Evolutionary conservation across 805 yeast genomes (phyloP).

Genomic region (Schizosaccharomyces osmophilus): DNA sequence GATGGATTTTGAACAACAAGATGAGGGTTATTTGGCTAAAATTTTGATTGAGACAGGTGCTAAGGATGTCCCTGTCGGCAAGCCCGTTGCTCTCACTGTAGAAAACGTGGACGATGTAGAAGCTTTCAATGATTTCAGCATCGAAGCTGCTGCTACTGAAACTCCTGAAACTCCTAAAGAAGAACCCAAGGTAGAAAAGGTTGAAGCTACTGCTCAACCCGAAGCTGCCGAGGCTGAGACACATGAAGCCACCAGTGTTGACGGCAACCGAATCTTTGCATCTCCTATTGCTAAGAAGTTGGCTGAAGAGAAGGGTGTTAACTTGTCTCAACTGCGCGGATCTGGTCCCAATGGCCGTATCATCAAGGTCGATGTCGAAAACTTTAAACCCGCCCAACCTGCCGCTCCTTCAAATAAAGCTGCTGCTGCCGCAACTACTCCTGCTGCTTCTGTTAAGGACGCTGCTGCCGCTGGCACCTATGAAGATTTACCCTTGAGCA

Average conservation of each 20-base stretch:
- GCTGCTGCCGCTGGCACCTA: slow-evolving; percentile 28
- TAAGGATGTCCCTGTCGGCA: slow-evolving; percentile 71
- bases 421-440: slow-evolving; percentile 11
- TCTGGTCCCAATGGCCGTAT: slow-evolving; percentile 92
- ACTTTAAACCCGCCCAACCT: slow-evolving; percentile 23
- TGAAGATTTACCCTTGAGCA: slow-evolving; percentile 65
- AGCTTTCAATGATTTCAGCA: slow-evolving; percentile 69
- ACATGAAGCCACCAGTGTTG: slow-evolving; percentile 8
- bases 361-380: slow-evolving; percentile 71
- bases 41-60: slow-evolving; percentile 63
- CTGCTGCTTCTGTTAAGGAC: slow-evolving; percentile 16
- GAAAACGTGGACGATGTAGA: slow-evolving; percentile 64
- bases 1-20: slow-evolving; percentile 93
- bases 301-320: slow-evolving; percentile 77
- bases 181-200: slow-evolving; percentile 7
- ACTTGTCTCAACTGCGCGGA: slow-evolving; percentile 66
- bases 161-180: slow-evolving; percentile 13
- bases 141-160: slow-evolving; percentile 37
- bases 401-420: slow-evolving; percentile 3
- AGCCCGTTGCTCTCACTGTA: slow-evolving; percentile 87
- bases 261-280: slow-evolving; percentile 57
- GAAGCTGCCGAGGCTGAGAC: slow-evolving; percentile 17
- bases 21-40: slow-evolving; percentile 80
- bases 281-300: slow-evolving; percentile 86
- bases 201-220: slow-evolving; percentile 15